phyloP scores from a whole-genome alignment of 306 rosid genomes.

The Canavalia gladiata region DNA sequence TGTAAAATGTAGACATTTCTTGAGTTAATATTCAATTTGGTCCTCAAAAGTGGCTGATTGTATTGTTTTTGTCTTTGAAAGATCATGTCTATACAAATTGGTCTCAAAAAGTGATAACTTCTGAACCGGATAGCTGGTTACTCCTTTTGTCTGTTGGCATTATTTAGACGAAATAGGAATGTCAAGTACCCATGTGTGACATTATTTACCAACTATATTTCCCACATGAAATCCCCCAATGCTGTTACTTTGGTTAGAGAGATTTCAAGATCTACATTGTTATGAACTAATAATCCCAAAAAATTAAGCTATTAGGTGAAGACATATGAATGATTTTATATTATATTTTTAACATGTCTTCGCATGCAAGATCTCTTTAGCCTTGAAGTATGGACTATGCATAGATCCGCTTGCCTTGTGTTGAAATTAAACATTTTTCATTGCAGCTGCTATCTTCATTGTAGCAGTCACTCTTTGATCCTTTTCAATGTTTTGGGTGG shows the following conservation, averaged over 20 bases:
- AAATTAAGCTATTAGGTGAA: background rate
- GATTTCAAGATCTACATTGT: background rate
- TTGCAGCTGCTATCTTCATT: too few relatives aligned
- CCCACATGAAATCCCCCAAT: background rate
- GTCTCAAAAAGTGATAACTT: background rate
- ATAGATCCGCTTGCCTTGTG: too few relatives aligned
- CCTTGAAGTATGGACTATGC: too few relatives aligned
- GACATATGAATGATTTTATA: background rate
- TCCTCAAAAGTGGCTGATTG: background rate
- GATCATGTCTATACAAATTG: background rate
- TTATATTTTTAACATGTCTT: background rate
- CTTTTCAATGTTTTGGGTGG: too few relatives aligned
- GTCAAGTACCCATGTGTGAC: background rate
- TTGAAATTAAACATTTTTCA: too few relatives aligned
- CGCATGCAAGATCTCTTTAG: too few relatives aligned
- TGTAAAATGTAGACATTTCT: background rate
- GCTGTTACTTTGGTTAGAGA: background rate
- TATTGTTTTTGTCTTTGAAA: background rate
- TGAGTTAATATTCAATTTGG: constrained; percentile 1
- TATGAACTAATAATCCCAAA: background rate
- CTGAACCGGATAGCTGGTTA: background rate
- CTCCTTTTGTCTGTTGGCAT: background rate
- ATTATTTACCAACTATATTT: background rate
- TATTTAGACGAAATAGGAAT: background rate
- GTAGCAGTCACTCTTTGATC: too few relatives aligned